Evolutionary conservation across 2,329 filamentous ascomycete species (phyloP).

Genomic region (Talaromyces funiculosus): DNA sequence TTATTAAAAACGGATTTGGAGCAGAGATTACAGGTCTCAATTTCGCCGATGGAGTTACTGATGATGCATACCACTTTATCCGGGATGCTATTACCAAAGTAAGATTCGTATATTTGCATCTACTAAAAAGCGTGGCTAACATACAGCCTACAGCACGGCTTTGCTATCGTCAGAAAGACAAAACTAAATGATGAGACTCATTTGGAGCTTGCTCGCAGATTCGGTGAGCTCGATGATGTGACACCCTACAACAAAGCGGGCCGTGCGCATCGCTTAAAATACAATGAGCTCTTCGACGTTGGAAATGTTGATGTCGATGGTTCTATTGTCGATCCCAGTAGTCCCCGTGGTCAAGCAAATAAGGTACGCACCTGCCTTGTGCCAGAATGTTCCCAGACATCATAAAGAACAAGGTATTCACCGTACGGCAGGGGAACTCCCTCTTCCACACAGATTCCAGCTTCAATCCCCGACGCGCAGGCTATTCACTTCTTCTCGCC

Average conservation of each 20-base stretch:
- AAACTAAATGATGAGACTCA: conserved; percentile 48
- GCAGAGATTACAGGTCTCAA: neutral
- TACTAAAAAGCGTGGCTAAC: neutral
- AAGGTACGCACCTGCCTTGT: conserved; percentile 24
- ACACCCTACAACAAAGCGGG: conserved; percentile 45
- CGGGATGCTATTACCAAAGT: neutral
- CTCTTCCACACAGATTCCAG: conserved; percentile 53
- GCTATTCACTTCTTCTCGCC: conserved; percentile 49
- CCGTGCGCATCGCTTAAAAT: conserved; percentile 44
- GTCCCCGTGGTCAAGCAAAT: conserved; percentile 38
- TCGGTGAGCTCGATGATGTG: conserved; percentile 54
- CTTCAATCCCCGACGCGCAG: conserved; percentile 51
- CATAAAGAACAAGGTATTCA: neutral
- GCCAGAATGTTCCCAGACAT: neutral
- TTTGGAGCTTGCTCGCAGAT: conserved; percentile 45
- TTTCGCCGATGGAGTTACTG: neutral
- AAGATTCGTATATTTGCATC: neutral
- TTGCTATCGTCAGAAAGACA: conserved; percentile 49
- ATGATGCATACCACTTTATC: neutral
- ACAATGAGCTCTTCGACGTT: conserved; percentile 54
- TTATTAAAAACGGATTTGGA: neutral
- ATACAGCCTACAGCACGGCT: conserved; percentile 42
- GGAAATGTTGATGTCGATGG: conserved; percentile 50
- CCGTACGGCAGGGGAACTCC: conserved; percentile 38
- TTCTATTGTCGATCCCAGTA: conserved; percentile 37